Conservation (phyloP, 75 land plant species). For the Ceratopteris richardii region DNA sequence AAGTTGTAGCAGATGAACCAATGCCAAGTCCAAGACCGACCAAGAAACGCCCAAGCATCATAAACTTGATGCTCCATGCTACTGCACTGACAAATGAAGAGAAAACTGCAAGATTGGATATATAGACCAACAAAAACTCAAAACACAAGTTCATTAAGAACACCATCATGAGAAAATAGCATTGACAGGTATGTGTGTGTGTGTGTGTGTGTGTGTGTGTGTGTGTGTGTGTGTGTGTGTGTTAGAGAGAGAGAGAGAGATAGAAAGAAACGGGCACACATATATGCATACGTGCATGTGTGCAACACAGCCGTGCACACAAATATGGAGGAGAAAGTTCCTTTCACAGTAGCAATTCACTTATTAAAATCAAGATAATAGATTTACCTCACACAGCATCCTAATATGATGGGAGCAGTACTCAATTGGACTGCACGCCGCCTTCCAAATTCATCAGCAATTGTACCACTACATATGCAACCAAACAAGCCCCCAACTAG, state of each 20-base stretch:
- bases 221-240: too few relatives aligned
- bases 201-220: too few relatives aligned
- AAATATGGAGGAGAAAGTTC: too few relatives aligned
- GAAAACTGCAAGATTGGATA: neutral
- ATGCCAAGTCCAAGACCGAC: constrained; percentile 85
- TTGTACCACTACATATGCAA: constrained; percentile 69
- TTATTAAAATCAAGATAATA: neutral
- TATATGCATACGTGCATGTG: constrained; percentile 1
- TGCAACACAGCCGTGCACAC: neutral
- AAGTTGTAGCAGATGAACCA: constrained; percentile 72
- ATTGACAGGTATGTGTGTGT: too few relatives aligned
- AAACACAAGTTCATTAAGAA: neutral
- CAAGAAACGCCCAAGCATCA: constrained; percentile 81
- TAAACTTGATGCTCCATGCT: constrained; percentile 37
- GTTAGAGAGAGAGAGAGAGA: too few relatives aligned
- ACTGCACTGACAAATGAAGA: constrained; percentile 45
- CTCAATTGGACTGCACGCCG: constrained; percentile 75
- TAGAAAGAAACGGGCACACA: too few relatives aligned
- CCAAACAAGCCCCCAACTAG: constrained; percentile 79
- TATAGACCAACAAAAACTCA: neutral
- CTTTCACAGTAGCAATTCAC: too few relatives aligned
- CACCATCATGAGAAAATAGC: neutral
- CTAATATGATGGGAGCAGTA: constrained; percentile 75
- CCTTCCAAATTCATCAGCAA: constrained; percentile 77
- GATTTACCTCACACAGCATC: constrained; percentile 39